Evolutionary conservation across 2,329 filamentous ascomycete species (phyloP).

Genomic region (Ceratocystis huliohia): DNA sequence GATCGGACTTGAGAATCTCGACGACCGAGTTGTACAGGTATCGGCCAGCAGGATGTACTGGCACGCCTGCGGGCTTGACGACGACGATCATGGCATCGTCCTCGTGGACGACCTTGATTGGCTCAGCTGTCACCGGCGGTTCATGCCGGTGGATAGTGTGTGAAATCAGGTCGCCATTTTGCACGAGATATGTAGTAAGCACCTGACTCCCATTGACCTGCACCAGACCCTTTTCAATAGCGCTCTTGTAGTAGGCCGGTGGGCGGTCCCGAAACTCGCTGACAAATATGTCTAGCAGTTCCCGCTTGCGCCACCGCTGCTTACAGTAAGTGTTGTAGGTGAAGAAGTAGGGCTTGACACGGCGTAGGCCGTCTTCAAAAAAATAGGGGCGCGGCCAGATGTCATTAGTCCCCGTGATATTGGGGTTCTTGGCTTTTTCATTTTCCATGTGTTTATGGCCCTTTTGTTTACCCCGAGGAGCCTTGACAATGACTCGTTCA

Average conservation of each 20-base stretch:
- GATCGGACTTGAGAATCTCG: conserved; percentile 79
- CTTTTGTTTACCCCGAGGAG: conserved; percentile 19
- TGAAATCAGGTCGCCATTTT: conserved; percentile 81
- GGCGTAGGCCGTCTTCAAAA: conserved; percentile 68
- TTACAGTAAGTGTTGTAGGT: conserved; percentile 96
- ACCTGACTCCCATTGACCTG: conserved; percentile 64
- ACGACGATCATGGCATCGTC: conserved; percentile 90
- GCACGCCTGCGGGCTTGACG: conserved; percentile 89
- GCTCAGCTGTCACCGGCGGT: conserved; percentile 72
- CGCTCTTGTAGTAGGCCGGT: conserved; percentile 71
- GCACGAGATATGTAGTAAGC: conserved; percentile 55
- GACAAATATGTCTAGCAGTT: conserved; percentile 74
- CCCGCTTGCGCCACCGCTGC: conserved; percentile 74
- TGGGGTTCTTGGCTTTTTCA: conserved; percentile 17
- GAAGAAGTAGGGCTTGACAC: conserved; percentile 76
- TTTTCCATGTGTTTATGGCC: conserved; percentile 19
- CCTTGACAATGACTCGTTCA: conserved; percentile 17
- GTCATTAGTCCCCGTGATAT: conserved; percentile 15
- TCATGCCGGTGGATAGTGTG: conserved; percentile 94
- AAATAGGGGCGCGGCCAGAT: conserved; percentile 52
- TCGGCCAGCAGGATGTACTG: conserved; percentile 85
- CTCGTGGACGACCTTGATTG: conserved; percentile 76
- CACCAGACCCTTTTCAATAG: conserved; percentile 69
- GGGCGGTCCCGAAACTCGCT: conserved; percentile 86
- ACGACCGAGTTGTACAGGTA: conserved; percentile 94